Percentiles rank a stretch among this genome's conserved stretches.
phyloP scores from a whole-genome alignment of 164 flowering plant species.

The Kalanchoe fedtschenkoi region DNA sequence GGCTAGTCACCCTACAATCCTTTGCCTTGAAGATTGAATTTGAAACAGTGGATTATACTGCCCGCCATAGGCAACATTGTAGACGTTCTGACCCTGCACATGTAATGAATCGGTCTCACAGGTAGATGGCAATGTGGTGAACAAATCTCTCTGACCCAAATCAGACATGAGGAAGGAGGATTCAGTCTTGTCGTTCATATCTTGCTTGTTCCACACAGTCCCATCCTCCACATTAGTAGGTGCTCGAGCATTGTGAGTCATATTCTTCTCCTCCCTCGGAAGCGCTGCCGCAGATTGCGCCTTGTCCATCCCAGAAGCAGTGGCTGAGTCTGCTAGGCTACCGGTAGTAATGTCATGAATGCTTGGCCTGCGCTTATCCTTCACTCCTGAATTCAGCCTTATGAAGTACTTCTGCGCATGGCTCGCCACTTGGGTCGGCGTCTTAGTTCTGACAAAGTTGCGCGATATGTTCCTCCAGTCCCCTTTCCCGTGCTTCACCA shows the following conservation, averaged over 20 bases:
- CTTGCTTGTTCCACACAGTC: too few species aligned
- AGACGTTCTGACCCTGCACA: slow-evolving; percentile 13
- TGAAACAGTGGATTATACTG: slow-evolving; percentile 13
- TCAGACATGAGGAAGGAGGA: slow-evolving; percentile 14
- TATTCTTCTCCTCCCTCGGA: too few species aligned
- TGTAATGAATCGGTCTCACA: slow-evolving; percentile 11
- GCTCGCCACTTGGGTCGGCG: slow-evolving; percentile 59
- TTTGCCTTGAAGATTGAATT: slow-evolving; percentile 9
- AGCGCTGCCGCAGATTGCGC: too few species aligned
- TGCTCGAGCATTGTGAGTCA: too few species aligned
- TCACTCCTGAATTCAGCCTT: slow-evolving; percentile 34
- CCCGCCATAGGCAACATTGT: slow-evolving; percentile 11
- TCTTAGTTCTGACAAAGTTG: slow-evolving; percentile 39
- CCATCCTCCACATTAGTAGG: too few species aligned
- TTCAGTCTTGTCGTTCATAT: slow-evolving; percentile 2
- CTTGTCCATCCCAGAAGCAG: slow-evolving; percentile 1
- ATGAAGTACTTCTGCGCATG: slow-evolving; percentile 51
- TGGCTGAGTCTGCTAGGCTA: slow-evolving; percentile 16
- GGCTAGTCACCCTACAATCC: slow-evolving; percentile 6
- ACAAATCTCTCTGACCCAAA: slow-evolving; percentile 12
- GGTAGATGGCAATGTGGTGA: slow-evolving; percentile 8
- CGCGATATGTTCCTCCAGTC: slow-evolving; percentile 53
- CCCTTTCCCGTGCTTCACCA: slow-evolving; percentile 47
- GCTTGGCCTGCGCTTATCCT: slow-evolving; percentile 53
- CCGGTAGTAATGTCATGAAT: slow-evolving; percentile 47